Evolutionary conservation across 192 early-diverging fungal genomes (phyloP), one percentile per base, ranked within the genome.

Genomic region (Spinellus fusiger): DNA sequence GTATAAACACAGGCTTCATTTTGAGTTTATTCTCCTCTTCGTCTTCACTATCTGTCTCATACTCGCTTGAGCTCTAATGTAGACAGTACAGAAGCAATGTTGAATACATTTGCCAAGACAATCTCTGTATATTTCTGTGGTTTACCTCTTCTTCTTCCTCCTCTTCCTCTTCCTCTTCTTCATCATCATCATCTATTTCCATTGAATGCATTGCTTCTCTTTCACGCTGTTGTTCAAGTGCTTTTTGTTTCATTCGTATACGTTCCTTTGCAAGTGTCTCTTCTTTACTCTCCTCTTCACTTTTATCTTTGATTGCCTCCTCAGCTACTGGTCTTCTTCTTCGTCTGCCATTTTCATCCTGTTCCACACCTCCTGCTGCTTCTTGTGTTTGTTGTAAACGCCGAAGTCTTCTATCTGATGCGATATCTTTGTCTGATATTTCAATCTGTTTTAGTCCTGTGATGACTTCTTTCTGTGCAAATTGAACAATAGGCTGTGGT

Each of bases 1-100:
- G 86, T 44, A 96, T 84, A 80, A 97, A 98, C 20, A 95, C 80
- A 3, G 96, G 96, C 65, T 95, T 96, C 10, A 93, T 68, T 62
- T 95, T 65, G 13, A 76, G 74, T 32, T 62, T 77, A 5, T 73
- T 63, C 12, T 83, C 73, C 18, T 82, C 73, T 32, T 79, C 76
- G 49, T 93, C 93, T 62, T 91, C 88, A 26, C 84, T 86, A 29
- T 80, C 82, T 4, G 80, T 79, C 22, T 82, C 80, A 53, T 83
- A 79, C 49, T 86, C 84, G 34, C 62, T 71, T 16, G 62, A 65
- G 10, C 54, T 35, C 68, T 70, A 54, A 49, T n/a, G 37, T 22
- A 31, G 31, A 46, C 12, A 9, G 13, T 28, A 18, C 35, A 31
- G n/a, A n/a, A n/a, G n/a, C n/a, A n/a, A n/a, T n/a, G 27, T 25